Base-by-base conservation (phyloP, 495 filamentous ascomycete species). In the Talaromyces wortmannii region DNA sequence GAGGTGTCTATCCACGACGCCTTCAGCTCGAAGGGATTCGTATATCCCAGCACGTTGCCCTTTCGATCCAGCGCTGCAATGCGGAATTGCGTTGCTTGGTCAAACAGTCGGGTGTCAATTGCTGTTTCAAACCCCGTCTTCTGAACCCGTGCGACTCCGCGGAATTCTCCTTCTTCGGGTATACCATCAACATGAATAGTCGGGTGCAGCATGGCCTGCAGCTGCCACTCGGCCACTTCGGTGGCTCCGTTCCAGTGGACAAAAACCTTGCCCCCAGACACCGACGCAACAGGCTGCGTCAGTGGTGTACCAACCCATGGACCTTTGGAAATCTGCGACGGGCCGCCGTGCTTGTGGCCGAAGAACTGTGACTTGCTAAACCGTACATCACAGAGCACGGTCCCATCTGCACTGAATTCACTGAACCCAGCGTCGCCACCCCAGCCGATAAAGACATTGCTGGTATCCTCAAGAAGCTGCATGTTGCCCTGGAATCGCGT, bases 391-490 rank as follows among this genome's bases (percentile, higher is more conserved):
- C 78, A 75, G 4, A 83, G 59, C 5, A 71, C 57, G 17, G 73
- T 68, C 0, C 83, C 82, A 18, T 80, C 70, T 0, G 65, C 50
- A 0, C 69, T 66, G 58, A 74, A 79, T 57, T 84, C 81, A 0
- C 75, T 80, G 50, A 79, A 67, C 40, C 75, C 76, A 0, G 75
- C 73, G 29, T 68, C 65, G 18, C 77, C 78, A 30, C 81, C 81
- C 80, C 80, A 84, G 57, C 80, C 78, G 10, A 80, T 71, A 16
- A 83, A 74, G n/a, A 75, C 67, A 56, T 83, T 81, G 31, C 76
- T 74, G 36, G 66, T 67, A 6, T 68, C 65, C 0, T 80, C 72
- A 3, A 84, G 70, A 4, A 81, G 53, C 59, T 86, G 83, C 16
- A 81, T 61, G 55, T 78, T 82, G 8, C 82, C 83, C 55, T 82